Conservation (phyloP, 495 filamentous ascomycete genomes). For the Aspergillus indologenus region DNA sequence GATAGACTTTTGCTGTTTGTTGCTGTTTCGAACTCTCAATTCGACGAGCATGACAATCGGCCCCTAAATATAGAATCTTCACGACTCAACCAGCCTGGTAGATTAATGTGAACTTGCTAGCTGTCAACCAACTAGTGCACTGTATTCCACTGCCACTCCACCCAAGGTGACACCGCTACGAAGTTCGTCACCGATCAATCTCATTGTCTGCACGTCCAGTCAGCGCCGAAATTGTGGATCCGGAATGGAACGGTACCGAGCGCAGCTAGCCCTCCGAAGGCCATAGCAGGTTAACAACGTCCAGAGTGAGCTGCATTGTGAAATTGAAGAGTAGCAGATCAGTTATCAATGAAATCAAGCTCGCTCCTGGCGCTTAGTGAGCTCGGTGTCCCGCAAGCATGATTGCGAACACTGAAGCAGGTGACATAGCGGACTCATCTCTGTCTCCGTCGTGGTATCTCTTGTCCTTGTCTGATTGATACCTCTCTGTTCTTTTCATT, state of each 20-base stretch:
- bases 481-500: too few relatives aligned
- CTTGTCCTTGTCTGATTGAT: not conserved
- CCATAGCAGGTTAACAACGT: not conserved
- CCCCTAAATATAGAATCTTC: not conserved
- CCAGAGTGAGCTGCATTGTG: not conserved
- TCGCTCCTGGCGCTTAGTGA: not conserved
- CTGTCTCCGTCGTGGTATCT: not conserved
- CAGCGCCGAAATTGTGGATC: not conserved
- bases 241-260: not conserved
- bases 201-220: not conserved
- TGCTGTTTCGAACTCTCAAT: too few relatives aligned
- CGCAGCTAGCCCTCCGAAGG: not conserved
- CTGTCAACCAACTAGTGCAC: not conserved
- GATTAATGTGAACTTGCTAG: not conserved
- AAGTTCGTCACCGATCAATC: not conserved
- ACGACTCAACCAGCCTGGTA: too few relatives aligned
- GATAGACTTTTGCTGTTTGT: too few relatives aligned
- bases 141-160: not conserved
- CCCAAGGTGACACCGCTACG: not conserved
- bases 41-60: too few relatives aligned
- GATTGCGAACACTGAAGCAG: not conserved
- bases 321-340: not conserved
- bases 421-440: not conserved
- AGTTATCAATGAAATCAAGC: not conserved
- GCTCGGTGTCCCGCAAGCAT: not conserved